These are phyloP conservation scores for Lodderomyces jiufengensis DNA, from an alignment of 1,139 yeast genomes.

Conservation along the genomic window DNA sequence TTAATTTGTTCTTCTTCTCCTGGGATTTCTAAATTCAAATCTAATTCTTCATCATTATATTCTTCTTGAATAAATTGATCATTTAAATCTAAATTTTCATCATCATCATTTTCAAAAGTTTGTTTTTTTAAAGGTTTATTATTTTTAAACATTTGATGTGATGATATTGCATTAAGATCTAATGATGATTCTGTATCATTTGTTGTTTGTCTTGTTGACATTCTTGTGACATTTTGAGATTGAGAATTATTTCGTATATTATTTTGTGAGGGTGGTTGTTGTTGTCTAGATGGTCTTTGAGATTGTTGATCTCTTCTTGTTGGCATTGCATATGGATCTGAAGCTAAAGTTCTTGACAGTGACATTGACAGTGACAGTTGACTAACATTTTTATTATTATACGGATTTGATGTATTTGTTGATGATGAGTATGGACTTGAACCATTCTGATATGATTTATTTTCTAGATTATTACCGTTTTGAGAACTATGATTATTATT, in stretches of 20 bases:
- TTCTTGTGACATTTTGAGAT: constrained; percentile 3
- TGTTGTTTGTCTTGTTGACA: constrained; percentile 10
- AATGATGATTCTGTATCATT: constrained; percentile 32
- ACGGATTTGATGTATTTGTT: background rate
- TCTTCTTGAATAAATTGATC: constrained; percentile 27
- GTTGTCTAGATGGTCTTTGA: constrained; percentile 2
- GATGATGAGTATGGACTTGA: constrained; percentile 3
- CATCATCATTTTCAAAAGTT: constrained; percentile 16
- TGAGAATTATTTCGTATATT: background rate
- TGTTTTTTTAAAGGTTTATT: constrained; percentile 24
- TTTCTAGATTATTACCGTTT: constrained; percentile 1
- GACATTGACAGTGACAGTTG: background rate
- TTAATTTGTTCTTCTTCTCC: constrained; percentile 46
- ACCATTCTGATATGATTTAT: constrained; percentile 1
- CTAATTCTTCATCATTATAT: constrained; percentile 19
- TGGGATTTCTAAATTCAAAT: constrained; percentile 42
- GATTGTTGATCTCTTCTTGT: constrained; percentile 2
- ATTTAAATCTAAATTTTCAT: constrained; percentile 26
- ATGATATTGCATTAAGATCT: constrained; percentile 41
- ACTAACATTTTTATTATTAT: background rate
- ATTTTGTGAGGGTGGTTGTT: background rate
- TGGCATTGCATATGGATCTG: constrained; percentile 8
- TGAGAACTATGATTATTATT: constrained; percentile 11
- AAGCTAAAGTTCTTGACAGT: background rate
- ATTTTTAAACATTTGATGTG: constrained; percentile 28